Conservation (phyloP, 2,329 filamentous ascomycete species). For the Xylaria sp. region DNA sequence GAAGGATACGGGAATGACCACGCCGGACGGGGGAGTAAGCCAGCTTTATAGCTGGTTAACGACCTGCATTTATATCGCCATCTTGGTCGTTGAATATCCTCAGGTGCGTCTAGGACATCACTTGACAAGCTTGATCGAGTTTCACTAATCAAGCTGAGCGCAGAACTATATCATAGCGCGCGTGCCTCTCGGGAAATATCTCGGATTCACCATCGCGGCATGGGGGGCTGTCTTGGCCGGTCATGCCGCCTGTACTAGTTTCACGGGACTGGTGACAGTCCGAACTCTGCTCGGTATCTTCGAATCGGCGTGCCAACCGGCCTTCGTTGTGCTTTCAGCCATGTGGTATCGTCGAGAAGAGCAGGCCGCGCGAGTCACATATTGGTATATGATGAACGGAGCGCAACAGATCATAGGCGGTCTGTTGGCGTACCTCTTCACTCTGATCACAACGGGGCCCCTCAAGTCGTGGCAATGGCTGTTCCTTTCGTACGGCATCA, state of each 20-base stretch:
- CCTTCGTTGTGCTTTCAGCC: slow-evolving; percentile 59
- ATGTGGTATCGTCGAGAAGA: slow-evolving; percentile 70
- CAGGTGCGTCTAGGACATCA: slow-evolving; percentile 35
- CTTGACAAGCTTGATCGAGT: background rate
- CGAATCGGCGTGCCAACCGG: slow-evolving; percentile 64
- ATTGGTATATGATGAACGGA: slow-evolving; percentile 77
- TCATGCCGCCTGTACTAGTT: slow-evolving; percentile 57
- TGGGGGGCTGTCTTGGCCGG: slow-evolving; percentile 59
- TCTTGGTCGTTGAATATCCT: slow-evolving; percentile 66
- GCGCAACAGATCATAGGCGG: slow-evolving; percentile 68
- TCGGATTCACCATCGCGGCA: slow-evolving; percentile 56
- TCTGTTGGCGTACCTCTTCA: slow-evolving; percentile 60
- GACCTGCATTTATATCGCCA: slow-evolving; percentile 68
- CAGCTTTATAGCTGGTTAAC: slow-evolving; percentile 64
- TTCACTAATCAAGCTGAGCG: background rate
- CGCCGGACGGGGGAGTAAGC: slow-evolving; percentile 33
- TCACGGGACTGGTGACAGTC: slow-evolving; percentile 53
- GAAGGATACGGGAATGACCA: slow-evolving; percentile 45
- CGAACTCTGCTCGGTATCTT: slow-evolving; percentile 66
- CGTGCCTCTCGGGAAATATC: slow-evolving; percentile 63
- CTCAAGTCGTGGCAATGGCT: slow-evolving; percentile 64
- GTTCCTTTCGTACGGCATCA: slow-evolving; percentile 60
- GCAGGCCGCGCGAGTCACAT: slow-evolving; percentile 60
- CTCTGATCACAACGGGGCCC: slow-evolving; percentile 46
- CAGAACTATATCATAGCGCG: slow-evolving; percentile 51